These are phyloP conservation scores for Leishmania amazonensis DNA, from an alignment of 208 protist species.

Conservation along the genomic window DNA sequence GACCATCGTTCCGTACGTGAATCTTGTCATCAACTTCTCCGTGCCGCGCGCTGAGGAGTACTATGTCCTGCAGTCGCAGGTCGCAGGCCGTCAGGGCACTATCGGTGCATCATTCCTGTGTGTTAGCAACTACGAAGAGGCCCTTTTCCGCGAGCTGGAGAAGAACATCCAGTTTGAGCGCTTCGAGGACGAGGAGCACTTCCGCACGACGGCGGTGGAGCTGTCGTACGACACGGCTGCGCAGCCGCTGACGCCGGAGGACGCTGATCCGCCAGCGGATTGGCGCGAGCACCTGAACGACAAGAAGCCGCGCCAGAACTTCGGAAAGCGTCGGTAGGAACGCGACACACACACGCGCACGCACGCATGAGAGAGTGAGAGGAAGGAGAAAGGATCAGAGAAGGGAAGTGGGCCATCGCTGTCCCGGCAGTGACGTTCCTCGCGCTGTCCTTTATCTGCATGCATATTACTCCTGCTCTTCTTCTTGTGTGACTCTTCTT, in stretches of 20 bases:
- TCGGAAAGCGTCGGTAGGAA: slow-evolving; percentile 34
- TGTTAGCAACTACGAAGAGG: slow-evolving; percentile 58
- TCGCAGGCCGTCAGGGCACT: slow-evolving; percentile 79
- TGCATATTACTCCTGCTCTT: not conserved
- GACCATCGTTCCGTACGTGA: slow-evolving; percentile 89
- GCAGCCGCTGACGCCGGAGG: slow-evolving; percentile 63
- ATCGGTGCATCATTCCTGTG: slow-evolving; percentile 84
- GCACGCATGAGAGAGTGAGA: not conserved
- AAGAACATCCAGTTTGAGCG: slow-evolving; percentile 70
- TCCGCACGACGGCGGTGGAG: slow-evolving; percentile 63
- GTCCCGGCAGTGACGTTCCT: not conserved
- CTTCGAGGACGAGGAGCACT: slow-evolving; percentile 69
- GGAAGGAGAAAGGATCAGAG: not conserved
- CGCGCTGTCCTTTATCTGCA: not conserved
- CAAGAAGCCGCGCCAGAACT: slow-evolving; percentile 42
- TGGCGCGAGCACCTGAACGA: slow-evolving; percentile 75
- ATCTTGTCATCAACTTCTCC: slow-evolving; percentile 89
- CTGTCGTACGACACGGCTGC: slow-evolving; percentile 82
- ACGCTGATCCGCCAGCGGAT: slow-evolving; percentile 79
- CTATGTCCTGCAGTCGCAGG: slow-evolving; percentile 85
- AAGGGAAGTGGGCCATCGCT: not conserved
- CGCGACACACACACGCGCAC: not conserved
- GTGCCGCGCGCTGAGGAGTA: slow-evolving; percentile 84
- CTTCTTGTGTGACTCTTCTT: not conserved
- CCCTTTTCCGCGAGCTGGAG: slow-evolving; percentile 50